Percentiles rank a stretch among this genome's conserved stretches.
Conservation (phyloP, 768 basidiomycete genomes). For the Tulasnella sp. region DNA sequence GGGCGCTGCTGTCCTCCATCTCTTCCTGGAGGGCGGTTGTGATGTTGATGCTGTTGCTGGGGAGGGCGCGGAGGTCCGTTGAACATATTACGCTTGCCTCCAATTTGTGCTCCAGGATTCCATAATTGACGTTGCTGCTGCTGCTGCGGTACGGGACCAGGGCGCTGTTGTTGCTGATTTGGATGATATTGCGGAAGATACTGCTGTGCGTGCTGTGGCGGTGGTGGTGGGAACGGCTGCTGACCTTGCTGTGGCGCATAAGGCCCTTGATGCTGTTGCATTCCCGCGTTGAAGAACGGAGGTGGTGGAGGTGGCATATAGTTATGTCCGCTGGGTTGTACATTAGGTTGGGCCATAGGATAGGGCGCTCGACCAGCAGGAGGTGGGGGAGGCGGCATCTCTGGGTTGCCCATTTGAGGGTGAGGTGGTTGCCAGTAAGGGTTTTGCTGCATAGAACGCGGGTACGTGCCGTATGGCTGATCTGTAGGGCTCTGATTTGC, state of each 20-base stretch:
- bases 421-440: constrained; percentile 26
- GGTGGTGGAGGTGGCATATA: constrained; percentile 23
- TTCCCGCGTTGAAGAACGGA: constrained; percentile 20
- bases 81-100: constrained; percentile 25
- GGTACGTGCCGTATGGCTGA: not conserved
- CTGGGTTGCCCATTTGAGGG: not conserved
- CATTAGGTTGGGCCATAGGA: not conserved
- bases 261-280: constrained; percentile 12
- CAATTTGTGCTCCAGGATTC: constrained; percentile 31
- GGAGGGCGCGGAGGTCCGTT: constrained; percentile 10
- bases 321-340: not conserved
- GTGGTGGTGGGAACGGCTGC: constrained; percentile 21
- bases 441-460: constrained; percentile 25
- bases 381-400: constrained; percentile 24
- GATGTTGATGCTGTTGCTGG: not conserved
- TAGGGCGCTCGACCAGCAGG: constrained; percentile 18
- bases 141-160: constrained; percentile 29
- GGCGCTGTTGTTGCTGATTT: constrained; percentile 36
- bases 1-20: not conserved
- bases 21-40: not conserved
- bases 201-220: constrained; percentile 13
- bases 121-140: constrained; percentile 31
- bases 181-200: constrained; percentile 34
- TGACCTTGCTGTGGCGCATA: constrained; percentile 29
- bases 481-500: not conserved